These are phyloP conservation scores for sweet orange (Citrus sinensis) DNA, from an alignment of 345 rosid genomes.

Conservation along the genomic window DVS_A1.0 CM039163.1:2178001-2178500, in stretches of 20 bases:
- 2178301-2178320: neutral
- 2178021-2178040: neutral
- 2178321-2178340: neutral
- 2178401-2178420: slow-evolving; percentile 28
- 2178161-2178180: neutral
- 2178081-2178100: neutral
- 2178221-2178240: neutral
- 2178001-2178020: neutral
- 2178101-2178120: neutral
- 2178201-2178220: neutral
- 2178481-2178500: neutral
- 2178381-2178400: slow-evolving; percentile 1
- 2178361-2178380: neutral
- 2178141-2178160: neutral
- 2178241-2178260: neutral
- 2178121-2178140: neutral
- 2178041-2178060: neutral
- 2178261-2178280: neutral
- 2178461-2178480: neutral
- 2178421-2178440: slow-evolving; percentile 6
- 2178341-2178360: neutral
- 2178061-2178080: neutral
- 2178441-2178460: slow-evolving; percentile 20
- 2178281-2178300: neutral
- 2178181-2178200: neutral